Evolutionary conservation across 805 yeast species (phyloP).

Genomic region (Candida insectalens): DNA sequence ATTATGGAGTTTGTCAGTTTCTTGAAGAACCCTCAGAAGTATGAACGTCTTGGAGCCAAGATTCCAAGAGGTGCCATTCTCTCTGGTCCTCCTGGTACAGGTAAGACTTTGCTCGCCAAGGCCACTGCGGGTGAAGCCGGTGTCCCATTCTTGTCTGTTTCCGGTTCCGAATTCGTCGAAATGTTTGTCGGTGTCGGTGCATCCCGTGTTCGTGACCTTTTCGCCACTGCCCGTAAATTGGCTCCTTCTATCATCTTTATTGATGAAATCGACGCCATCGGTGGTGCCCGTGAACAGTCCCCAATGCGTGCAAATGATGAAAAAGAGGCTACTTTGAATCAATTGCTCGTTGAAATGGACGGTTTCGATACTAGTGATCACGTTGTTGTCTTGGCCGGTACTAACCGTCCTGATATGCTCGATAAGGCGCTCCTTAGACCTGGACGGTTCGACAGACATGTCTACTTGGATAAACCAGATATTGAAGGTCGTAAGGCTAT

Average conservation of each 20-base stretch:
- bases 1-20: constrained; percentile 97
- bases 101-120: constrained; percentile 92
- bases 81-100: constrained; percentile 99
- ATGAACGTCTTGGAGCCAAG: constrained; percentile 90
- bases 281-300: constrained; percentile 60
- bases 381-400: constrained; percentile 95
- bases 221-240: constrained; percentile 82
- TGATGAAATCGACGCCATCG: constrained; percentile 99
- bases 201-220: constrained; percentile 91
- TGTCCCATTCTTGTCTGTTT: constrained; percentile 90
- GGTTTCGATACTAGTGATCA: constrained; percentile 89
- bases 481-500: constrained; percentile 91
- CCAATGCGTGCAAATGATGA: constrained; percentile 92
- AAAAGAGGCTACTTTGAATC: constrained; percentile 93
- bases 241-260: constrained; percentile 96
- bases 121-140: constrained; percentile 99
- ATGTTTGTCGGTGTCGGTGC: constrained; percentile 99
- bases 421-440: constrained; percentile 94
- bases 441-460: constrained; percentile 94
- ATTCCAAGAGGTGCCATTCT: constrained; percentile 97
- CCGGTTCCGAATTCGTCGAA: constrained; percentile 96
- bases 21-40: constrained; percentile 80
- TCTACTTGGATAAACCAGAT: constrained; percentile 87
- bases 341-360: constrained; percentile 96
- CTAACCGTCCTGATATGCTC: constrained; percentile 88